Evolutionary conservation across 768 basidiomycete genomes (phyloP), one percentile per base, ranked within the genome.

Genomic region (Suillus americanus): DNA sequence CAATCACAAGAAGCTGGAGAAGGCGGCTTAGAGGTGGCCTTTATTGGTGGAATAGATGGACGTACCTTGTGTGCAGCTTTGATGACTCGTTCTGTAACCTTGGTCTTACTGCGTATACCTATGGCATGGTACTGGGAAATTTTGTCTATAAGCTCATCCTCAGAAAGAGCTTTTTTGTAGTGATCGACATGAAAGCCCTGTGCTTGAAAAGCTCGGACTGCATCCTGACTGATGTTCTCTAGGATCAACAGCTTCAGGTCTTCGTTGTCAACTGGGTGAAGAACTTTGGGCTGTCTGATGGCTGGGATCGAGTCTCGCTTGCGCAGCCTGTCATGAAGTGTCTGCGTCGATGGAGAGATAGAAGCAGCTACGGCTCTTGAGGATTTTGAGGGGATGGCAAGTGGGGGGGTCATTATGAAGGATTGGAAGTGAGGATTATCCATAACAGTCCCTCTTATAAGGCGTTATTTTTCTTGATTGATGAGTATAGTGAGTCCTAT

Each of bases 71-170:
- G 78, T 6, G 94, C 94, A 14, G 93, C 91, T 70, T 91, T 89
- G 72, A 99, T 86, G 18, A 99, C 91, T 48, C 86, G 86, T 57
- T 89, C 86, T 6, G 97, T 99, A 70, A 99, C 92, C 79, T 92
- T 97, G 61, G 97, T 99, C 79, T 99, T 99, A 81, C 91, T 94
- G 59, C 97, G 89, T 75, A 99, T 99, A 62, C 97, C 97, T 68
- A 99, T 87, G 64, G 91, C 97, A 72, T 98, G 94, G 78, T 97
- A 99, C 3, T 83, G 79, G 65, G 88, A 86, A 51, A 95, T 90
- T 71, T 88, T 90, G 59, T 89, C 82, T 20, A 99, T 78, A 64
- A 99, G 92, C 80, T 99, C 96, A 60, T 92, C 90, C 80, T 99
- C 97, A n/a, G 86, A 86, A 81, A 95, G 85, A 64, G 96, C 90